phyloP scores from a whole-genome alignment of 371 early-diverging fungal species.

The Mucor piriformis region DNA sequence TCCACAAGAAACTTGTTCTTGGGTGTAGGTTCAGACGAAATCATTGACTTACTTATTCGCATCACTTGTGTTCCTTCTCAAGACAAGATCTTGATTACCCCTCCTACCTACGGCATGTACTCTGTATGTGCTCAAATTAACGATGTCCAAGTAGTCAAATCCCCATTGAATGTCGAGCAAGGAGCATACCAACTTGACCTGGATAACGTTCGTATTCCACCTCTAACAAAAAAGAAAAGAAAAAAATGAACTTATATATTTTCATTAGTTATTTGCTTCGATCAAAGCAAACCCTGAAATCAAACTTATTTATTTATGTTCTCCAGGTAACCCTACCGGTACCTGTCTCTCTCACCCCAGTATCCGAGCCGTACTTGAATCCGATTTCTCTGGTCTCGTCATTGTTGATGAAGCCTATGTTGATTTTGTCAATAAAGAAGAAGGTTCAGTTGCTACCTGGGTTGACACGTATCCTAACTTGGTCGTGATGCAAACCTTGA shows the following conservation, averaged over 20 bases:
- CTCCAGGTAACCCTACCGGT: slow-evolving; percentile 98
- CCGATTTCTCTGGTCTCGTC: slow-evolving; percentile 75
- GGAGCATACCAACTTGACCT: slow-evolving; percentile 84
- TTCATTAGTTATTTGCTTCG: slow-evolving; percentile 59
- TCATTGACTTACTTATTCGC: slow-evolving; percentile 89
- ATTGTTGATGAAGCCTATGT: slow-evolving; percentile 98
- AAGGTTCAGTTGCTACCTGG: slow-evolving; percentile 78
- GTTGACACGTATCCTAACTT: slow-evolving; percentile 86
- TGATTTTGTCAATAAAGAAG: slow-evolving; percentile 81
- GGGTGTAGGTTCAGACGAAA: slow-evolving; percentile 97
- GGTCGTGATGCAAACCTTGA: slow-evolving; percentile 95
- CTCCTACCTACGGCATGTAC: slow-evolving; percentile 99
- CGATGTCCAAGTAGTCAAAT: slow-evolving; percentile 87
- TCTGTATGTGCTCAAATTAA: slow-evolving; percentile 91
- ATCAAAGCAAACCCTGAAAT: slow-evolving; percentile 71
- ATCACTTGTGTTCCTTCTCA: slow-evolving; percentile 89
- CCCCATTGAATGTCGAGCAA: slow-evolving; percentile 74
- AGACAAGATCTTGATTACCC: slow-evolving; percentile 92
- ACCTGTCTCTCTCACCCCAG: slow-evolving; percentile 72
- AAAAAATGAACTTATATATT: background rate
- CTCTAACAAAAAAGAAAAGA: background rate
- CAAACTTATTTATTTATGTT: slow-evolving; percentile 93
- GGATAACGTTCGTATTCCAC: slow-evolving; percentile 60
- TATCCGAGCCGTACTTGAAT: slow-evolving; percentile 75
- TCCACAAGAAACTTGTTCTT: slow-evolving; percentile 80